Conservation (phyloP, 1,139 yeast genomes). For the Suhomyces choctaworum region DNA sequence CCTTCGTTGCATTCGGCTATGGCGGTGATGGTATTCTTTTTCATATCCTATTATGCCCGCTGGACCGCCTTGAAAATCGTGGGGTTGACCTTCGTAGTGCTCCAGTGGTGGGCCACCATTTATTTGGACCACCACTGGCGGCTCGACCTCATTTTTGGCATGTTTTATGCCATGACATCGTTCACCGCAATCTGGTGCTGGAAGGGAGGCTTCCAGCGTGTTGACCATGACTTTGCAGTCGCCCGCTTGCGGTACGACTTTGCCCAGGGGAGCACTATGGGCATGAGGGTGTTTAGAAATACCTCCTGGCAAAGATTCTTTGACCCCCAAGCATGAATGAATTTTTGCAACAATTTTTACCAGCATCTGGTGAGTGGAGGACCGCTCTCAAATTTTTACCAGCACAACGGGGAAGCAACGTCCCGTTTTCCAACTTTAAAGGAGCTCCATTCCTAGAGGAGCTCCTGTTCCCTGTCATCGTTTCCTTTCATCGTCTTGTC, state of each 20-base stretch:
- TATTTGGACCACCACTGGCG: slow-evolving; percentile 74
- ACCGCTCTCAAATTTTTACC: no score
- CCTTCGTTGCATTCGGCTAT: slow-evolving; percentile 69
- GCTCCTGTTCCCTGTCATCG: no score
- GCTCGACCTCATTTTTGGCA: slow-evolving; percentile 56
- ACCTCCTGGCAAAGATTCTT: slow-evolving; percentile 49
- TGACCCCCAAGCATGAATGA: slow-evolving; percentile 38
- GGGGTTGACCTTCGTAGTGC: slow-evolving; percentile 40
- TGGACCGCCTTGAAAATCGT: slow-evolving; percentile 37
- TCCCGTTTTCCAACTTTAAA: no score
- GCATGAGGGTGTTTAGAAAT: slow-evolving; percentile 57
- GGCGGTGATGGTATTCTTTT: slow-evolving; percentile 55
- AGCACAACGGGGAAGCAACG: no score
- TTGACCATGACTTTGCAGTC: slow-evolving; percentile 29
- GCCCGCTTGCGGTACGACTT: slow-evolving; percentile 36
- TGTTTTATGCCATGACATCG: slow-evolving; percentile 48
- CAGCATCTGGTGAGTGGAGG: no score
- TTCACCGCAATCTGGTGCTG: slow-evolving; percentile 36
- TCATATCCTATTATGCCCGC: slow-evolving; percentile 42
- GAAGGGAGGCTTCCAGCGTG: slow-evolving; percentile 23
- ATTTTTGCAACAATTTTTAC: no score
- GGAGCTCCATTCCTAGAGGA: no score
- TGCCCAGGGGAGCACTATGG: slow-evolving; percentile 49
- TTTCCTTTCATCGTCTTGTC: no score
- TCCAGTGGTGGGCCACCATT: slow-evolving; percentile 78